Base-by-base conservation (phyloP, 371 early-diverging fungal species). In the Mucor lusitanicus region DNA sequence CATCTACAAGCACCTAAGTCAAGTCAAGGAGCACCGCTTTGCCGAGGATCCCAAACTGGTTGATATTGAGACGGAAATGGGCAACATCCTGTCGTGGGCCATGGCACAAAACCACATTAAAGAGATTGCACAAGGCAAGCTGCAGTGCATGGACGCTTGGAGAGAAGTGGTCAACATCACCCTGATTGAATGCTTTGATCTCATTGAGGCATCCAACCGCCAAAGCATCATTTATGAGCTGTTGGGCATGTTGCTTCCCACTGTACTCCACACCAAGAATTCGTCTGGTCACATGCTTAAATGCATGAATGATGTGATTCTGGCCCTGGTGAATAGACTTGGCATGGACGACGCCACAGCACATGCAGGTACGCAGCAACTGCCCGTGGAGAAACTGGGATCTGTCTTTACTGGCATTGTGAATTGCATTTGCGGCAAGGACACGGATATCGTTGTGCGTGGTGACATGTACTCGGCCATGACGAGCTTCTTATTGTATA, bases 381-480 rank as follows among this genome's bases (percentile, higher is more conserved):
- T 88, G 3, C 86, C 91, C 3, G 80, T 82, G 13, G 87, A 90
- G 56, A 80, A 80, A 48, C 74, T 85, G 61, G 73, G 73, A 6
- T 72, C 73, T 61, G 85, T 87, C 39, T 90, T 91, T 83, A 84
- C 75, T 39, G 87, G 87, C 30, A 84, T 96, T 19, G 68, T 95
- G 23, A 84, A 85, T 13, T 85, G 90, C 13, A 89, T 92, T 27
- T 76, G 87, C 46, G 81, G 81, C 13, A 75, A 88, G 0, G 88
- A 86, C 6, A 78, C 87, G 1, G 83, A 89, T 4, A 76, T 89
- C 17, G 82, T 82, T 9, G 75, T 92, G 27, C 88, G 98, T 2
- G 94, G 94, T 28, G 94, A 95, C 74, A 72, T 95, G 63, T 97
- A 96, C 78, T 82, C 90, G 21, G 85, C 93, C 0, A 69, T 97